Conservation (phyloP, 73 alveolate species). For the Paramecium sonneborni region DNA sequence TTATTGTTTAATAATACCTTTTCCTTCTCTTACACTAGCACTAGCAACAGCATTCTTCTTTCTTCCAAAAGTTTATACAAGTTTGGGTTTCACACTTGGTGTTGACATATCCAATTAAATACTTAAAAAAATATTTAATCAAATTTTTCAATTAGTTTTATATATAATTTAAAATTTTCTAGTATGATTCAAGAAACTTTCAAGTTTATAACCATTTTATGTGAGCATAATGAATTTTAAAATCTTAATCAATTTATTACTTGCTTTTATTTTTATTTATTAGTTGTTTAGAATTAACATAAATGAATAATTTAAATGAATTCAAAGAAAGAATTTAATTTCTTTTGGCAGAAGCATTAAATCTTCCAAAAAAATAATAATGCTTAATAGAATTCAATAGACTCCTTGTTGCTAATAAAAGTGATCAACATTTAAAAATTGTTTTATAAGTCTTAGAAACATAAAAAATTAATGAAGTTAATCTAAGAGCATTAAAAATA, state of each 20-base stretch:
- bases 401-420: neutral
- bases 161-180: neutral
- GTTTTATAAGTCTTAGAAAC: neutral
- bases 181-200: neutral
- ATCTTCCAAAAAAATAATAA: neutral
- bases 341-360: neutral
- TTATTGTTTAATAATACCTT: slow-evolving; percentile 54
- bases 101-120: slow-evolving; percentile 58
- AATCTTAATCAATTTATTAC: neutral
- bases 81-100: slow-evolving; percentile 53
- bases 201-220: neutral
- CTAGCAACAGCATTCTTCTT: slow-evolving; percentile 97
- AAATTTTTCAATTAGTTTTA: neutral
- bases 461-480: neutral
- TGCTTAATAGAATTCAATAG: neutral
- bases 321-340: neutral
- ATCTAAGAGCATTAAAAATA: neutral
- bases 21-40: slow-evolving; percentile 88
- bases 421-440: neutral
- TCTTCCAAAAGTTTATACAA: slow-evolving; percentile 94
- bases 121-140: neutral
- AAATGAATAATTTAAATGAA: neutral
- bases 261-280: no score
- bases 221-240: neutral
- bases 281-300: slow-evolving; percentile 8